Base-by-base conservation (phyloP, 495 filamentous ascomycete genomes). In the Ramalina intermedia region DNA sequence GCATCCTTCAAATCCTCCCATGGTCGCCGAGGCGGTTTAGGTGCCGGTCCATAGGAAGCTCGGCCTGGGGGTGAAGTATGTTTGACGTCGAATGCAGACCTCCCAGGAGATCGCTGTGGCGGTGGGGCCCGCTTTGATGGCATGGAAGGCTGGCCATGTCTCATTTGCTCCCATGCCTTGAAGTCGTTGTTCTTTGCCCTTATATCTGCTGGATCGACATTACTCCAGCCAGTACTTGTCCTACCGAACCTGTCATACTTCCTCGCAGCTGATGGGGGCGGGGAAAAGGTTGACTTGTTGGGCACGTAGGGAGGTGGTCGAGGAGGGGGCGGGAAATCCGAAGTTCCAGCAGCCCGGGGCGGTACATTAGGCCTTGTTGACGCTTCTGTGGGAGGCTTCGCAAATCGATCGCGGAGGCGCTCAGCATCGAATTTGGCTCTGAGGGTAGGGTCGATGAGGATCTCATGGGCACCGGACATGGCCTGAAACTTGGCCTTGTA, bases 401-500 rank as follows among this genome's bases (percentile, higher is more conserved):
- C 46, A 58, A 47, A 61, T 37, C 58, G 63, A 44, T 59, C 56
- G 55, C 59, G 59, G n/a, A 72, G 54, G 20, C 86, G 78, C 44
- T 85, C 75, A 4, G 75, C 72, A 61, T 96, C 89, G 57, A 91
- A 93, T 56, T 84, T 89, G 12, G 73, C 61, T 47, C 80, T 80
- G 55, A 71, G 66, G 29, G 69, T 65, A 0, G 79, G 67, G 54
- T 94, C 85, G 49, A 70, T 73, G 23, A 96, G 70, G 24, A 96
- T 75, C 59, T 94, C 89, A 53, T 91, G 78, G 20, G 89, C 89
- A 1, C 81, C 73, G 61, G 91, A 85, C 47, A 95, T 93, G 24
- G 76, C 72, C 58, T 91, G 81, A 57, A 95, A 95, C 58, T 82
- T 84, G 17, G 84, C 67, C 49, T 79, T 85, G 49, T 81, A 81